Conservation (phyloP, 179 eudicot genomes). For the Spinacia oleracea region DNA sequence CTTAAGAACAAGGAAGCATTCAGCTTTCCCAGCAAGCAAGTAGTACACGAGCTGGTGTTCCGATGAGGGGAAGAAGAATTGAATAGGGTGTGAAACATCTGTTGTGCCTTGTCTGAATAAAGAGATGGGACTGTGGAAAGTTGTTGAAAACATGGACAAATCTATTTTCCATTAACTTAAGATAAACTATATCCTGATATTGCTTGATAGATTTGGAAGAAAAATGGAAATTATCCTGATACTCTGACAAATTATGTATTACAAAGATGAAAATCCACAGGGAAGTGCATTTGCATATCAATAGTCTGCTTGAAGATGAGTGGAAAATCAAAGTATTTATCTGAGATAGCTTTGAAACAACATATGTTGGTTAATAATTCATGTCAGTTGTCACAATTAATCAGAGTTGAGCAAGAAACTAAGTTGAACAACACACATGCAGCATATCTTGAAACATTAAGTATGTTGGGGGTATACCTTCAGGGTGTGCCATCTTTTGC, state of each 20-base stretch:
- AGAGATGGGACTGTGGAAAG: not conserved
- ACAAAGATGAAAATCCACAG: not conserved
- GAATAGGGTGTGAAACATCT: not conserved
- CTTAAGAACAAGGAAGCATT: not conserved
- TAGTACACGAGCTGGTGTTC: not conserved
- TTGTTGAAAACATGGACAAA: too few species aligned
- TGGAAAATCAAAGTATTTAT: not conserved
- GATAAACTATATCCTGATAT: not conserved
- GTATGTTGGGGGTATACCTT: conserved; percentile 53
- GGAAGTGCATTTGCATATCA: not conserved
- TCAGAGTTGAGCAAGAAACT: not conserved
- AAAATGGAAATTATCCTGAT: not conserved
- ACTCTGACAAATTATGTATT: too few species aligned
- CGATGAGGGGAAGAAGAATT: not conserved
- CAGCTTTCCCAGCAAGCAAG: not conserved
- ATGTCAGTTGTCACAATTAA: not conserved
- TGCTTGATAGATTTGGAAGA: not conserved
- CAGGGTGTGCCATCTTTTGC: conserved; percentile 99
- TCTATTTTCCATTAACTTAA: not conserved
- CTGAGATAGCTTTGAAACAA: not conserved
- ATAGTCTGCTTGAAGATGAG: not conserved
- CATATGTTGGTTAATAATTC: not conserved
- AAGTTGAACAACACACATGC: not conserved
- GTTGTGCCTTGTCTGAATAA: not conserved
- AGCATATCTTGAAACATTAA: not conserved